Percentiles rank a stretch among this genome's conserved stretches.
These are phyloP conservation scores for Acanthamoeba rhysodes DNA, from an alignment of 208 protist genomes.

Conservation along the genomic window DNA sequence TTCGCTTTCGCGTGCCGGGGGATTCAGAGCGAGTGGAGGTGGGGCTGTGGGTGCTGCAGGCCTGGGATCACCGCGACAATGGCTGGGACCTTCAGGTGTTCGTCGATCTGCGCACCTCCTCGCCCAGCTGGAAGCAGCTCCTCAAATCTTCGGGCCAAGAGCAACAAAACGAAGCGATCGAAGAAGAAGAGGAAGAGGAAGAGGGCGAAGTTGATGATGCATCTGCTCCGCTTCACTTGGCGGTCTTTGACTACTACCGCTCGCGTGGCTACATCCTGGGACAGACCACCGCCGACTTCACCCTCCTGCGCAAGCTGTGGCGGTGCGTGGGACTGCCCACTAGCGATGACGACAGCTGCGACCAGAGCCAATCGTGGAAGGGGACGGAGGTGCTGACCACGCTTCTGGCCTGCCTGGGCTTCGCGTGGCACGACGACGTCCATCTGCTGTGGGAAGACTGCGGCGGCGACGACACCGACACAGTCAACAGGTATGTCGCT, in stretches of 20 bases:
- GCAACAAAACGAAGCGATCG: neutral
- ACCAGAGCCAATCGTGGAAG: neutral
- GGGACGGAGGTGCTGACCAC: neutral
- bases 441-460: neutral
- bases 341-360: neutral
- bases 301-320: neutral
- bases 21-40: neutral
- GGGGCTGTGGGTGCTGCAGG: neutral
- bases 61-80: neutral
- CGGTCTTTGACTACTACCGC: neutral
- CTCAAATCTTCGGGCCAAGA: neutral
- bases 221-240: neutral
- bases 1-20: no score
- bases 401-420: conserved; percentile 26
- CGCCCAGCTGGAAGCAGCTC: neutral
- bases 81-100: conserved; percentile 13
- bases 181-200: no score
- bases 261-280: neutral
- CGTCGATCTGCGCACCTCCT: neutral
- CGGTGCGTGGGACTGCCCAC: neutral
- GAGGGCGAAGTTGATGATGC: neutral
- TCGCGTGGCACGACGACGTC: conserved; percentile 4
- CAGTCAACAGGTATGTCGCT: neutral
- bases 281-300: neutral
- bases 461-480: neutral